Conservation (phyloP, 1,139 yeast species). For the Geotrichum siamense region DNA sequence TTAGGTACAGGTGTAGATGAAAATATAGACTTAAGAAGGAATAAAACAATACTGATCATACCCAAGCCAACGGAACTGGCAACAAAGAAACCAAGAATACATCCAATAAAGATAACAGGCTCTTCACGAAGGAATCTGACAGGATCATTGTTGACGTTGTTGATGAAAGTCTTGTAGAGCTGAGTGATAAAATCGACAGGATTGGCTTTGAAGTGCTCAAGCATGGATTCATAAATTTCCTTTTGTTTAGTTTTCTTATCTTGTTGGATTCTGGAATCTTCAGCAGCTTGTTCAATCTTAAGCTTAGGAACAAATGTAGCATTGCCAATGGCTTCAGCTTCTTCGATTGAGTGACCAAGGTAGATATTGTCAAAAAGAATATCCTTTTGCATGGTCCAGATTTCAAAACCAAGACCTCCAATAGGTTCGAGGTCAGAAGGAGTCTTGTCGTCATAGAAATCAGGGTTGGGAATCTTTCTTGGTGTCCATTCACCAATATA, state of each 20-base stretch:
- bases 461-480: slow-evolving; percentile 57
- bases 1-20: slow-evolving; percentile 5
- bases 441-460: slow-evolving; percentile 49
- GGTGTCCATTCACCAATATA: slow-evolving; percentile 79
- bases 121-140: slow-evolving; percentile 30
- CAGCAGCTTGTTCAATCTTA: slow-evolving; percentile 44
- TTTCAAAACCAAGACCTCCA: slow-evolving; percentile 81
- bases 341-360: slow-evolving; percentile 70
- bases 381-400: slow-evolving; percentile 79
- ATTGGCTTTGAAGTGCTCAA: slow-evolving; percentile 32
- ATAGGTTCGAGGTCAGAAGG: slow-evolving; percentile 63
- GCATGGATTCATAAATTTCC: slow-evolving; percentile 20
- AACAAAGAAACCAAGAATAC: slow-evolving; percentile 23
- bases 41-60: slow-evolving; percentile 22
- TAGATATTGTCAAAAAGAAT: slow-evolving; percentile 78
- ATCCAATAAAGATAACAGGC: slow-evolving; percentile 33
- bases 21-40: slow-evolving; percentile 19
- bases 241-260: slow-evolving; percentile 26
- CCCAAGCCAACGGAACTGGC: slow-evolving; percentile 29
- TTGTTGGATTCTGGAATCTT: slow-evolving; percentile 34
- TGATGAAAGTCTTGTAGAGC: slow-evolving; percentile 30
- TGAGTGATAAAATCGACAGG: slow-evolving; percentile 34
- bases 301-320: slow-evolving; percentile 59
- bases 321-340: slow-evolving; percentile 81
- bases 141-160: slow-evolving; percentile 31